phyloP scores from a whole-genome alignment of 2,329 filamentous ascomycete genomes.

The Microsporum audouinii region DNA sequence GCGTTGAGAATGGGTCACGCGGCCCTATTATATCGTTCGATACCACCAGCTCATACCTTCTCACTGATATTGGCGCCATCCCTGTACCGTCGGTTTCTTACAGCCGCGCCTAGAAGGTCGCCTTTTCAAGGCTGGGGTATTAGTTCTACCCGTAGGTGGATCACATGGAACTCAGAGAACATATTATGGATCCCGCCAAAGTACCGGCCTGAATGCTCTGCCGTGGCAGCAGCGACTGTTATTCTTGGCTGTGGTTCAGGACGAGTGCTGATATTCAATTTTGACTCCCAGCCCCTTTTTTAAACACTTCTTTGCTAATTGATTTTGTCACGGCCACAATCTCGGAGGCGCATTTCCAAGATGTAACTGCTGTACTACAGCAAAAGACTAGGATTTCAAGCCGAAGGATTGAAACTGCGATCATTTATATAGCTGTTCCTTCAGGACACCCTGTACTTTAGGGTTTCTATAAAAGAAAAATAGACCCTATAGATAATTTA shows the following conservation, averaged over 20 bases:
- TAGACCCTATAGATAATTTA: too few relatives aligned
- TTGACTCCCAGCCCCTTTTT: too few relatives aligned
- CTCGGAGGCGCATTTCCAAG: too few relatives aligned
- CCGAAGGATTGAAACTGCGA: too few relatives aligned
- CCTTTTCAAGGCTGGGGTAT: not conserved
- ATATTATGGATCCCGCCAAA: not conserved
- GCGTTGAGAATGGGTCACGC: not conserved
- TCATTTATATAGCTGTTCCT: too few relatives aligned
- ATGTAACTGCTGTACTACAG: too few relatives aligned
- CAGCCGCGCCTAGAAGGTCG: not conserved
- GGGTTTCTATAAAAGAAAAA: too few relatives aligned
- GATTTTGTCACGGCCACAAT: too few relatives aligned
- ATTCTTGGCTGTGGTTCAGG: not conserved
- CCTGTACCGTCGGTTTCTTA: too few relatives aligned
- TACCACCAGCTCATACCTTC: not conserved
- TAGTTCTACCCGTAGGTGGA: not conserved
- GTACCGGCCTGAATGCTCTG: not conserved
- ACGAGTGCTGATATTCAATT: not conserved
- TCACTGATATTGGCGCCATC: not conserved
- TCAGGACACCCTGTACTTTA: too few relatives aligned
- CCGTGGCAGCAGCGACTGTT: not conserved
- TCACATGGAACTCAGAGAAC: conserved; percentile 1
- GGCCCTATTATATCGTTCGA: not conserved
- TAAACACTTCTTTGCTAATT: too few relatives aligned
- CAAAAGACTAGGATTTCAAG: too few relatives aligned